A percentile compares a stretch with the other conserved stretches of the same genome.
Conservation (phyloP, 148 eudicot genomes). For the Persicaria tinctoria region DNA sequence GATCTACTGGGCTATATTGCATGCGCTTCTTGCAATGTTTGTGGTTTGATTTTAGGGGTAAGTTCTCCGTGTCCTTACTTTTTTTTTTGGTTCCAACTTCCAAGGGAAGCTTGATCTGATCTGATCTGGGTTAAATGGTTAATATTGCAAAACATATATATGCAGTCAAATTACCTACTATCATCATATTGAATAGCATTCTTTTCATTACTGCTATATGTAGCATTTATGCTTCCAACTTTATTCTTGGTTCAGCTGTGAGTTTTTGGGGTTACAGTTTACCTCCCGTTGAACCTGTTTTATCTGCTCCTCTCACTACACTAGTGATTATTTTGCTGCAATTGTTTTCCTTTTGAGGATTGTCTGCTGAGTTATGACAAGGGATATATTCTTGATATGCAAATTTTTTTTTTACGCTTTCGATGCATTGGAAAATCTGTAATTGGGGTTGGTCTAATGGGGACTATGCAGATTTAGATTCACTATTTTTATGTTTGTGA, state of each 20-base stretch:
- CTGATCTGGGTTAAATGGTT: background rate
- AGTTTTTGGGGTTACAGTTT: no score
- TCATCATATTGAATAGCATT: background rate
- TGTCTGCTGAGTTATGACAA: background rate
- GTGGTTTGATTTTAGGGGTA: conserved; percentile 50
- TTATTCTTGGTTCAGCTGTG: background rate
- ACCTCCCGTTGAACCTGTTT: no score
- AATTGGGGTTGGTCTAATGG: background rate
- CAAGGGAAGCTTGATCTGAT: conserved; percentile 14
- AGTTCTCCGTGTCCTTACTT: conserved; percentile 12
- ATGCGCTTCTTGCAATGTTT: conserved; percentile 74
- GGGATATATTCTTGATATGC: background rate
- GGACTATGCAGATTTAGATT: conserved; percentile 38
- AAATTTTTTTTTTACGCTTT: background rate
- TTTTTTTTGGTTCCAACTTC: background rate
- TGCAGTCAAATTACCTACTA: background rate
- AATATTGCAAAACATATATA: background rate
- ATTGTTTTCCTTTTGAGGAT: no score
- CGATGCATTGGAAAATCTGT: background rate
- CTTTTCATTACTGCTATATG: background rate
- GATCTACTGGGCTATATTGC: conserved; percentile 86
- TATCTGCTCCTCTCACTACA: no score
- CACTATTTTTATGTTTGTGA: conserved; percentile 35
- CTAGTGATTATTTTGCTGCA: no score
- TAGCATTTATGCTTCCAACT: background rate